Base-by-base conservation (phyloP, 495 filamentous ascomycete genomes). In the Margaritispora aquatica region DNA sequence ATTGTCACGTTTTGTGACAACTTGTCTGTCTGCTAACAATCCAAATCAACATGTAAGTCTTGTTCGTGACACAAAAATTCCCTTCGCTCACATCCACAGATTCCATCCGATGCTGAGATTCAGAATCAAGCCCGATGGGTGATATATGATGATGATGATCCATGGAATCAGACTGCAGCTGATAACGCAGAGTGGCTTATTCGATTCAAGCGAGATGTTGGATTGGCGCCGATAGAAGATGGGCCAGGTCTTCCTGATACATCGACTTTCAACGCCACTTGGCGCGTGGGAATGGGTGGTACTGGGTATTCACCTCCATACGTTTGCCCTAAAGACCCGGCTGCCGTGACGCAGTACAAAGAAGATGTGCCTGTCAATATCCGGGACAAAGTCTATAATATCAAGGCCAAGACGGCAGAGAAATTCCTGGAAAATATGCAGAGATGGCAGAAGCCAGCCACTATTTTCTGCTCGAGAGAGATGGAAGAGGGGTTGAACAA, bases 81-180 rank as follows among this genome's bases (percentile, higher is more conserved):
- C 19, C 46, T 9, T n/a, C 21, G n/a, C 54, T 66, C 53, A 65
- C 26, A 46, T 5, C 7, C 7, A 2, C 23, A 67, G 65, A 55
- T 64, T 8, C 80, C 80, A 0, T 75, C 71, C 15, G 80, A 83
- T 60, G 70, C 78, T 22, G 80, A 83, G 58, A 67, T 83, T 29
- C 75, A 79, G 51, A 73, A 79, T 60, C 80, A 83, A 65, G 77
- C 80, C 9, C 73, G 79, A n/a, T 81, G 79, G 78, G 72, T 80
- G 46, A 63, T 81, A 2, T 83, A 80, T 47, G 78, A 81, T 56
- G 77, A 80, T 58, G 83, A 85, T 66, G 87, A 89, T 65, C 79
- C 83, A 3, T 88, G 85, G 85, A 88, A 89, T 67, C 84, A 87
- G 70, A 90, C 87, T 0, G 83, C 84, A 13, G 86, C 86, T 36